Percentiles rank a stretch among this genome's conserved stretches.
phyloP scores from a whole-genome alignment of 2,329 filamentous ascomycete species.

The Beauveria caledonica region DNA sequence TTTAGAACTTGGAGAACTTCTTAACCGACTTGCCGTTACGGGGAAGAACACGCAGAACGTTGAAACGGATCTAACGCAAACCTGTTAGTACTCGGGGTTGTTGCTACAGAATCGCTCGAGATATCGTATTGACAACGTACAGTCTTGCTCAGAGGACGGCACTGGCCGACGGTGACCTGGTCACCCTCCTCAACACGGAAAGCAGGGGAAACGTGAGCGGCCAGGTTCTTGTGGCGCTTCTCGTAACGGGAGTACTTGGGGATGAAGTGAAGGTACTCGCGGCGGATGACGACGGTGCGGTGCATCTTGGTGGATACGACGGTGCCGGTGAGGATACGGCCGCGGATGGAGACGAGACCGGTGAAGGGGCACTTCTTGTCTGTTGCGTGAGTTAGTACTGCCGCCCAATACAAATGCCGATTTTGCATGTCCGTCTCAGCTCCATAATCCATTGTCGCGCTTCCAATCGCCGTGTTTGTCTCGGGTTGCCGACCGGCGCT shows the following conservation, averaged over 20 bases:
- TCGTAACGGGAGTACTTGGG: constrained; percentile 99
- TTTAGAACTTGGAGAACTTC: constrained; percentile 98
- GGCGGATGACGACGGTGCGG: constrained; percentile 97
- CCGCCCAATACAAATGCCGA: not conserved
- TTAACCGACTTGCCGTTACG: constrained; percentile 96
- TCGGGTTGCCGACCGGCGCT: not conserved
- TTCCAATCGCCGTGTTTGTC: not conserved
- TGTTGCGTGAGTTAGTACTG: constrained; percentile 30
- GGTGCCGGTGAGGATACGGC: constrained; percentile 98
- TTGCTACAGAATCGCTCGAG: not conserved
- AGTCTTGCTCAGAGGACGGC: constrained; percentile 98
- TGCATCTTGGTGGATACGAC: constrained; percentile 99
- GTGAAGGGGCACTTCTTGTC: constrained; percentile 99
- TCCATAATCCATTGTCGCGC: constrained; percentile 4
- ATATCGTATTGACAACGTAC: constrained; percentile 50
- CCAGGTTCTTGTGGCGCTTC: constrained; percentile 99
- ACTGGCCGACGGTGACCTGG: constrained; percentile 98
- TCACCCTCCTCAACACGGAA: constrained; percentile 99
- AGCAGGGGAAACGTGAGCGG: constrained; percentile 96
- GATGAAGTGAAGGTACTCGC: constrained; percentile 99
- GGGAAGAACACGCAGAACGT: constrained; percentile 97
- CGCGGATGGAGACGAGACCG: constrained; percentile 97
- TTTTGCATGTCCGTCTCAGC: not conserved
- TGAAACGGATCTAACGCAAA: constrained; percentile 78
- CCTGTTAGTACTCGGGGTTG: constrained; percentile 17